A percentile compares a stretch with the other conserved stretches of the same genome.
phyloP scores from a whole-genome alignment of 2,329 filamentous ascomycete species.

The Nigrograna mackinnonii region DNA sequence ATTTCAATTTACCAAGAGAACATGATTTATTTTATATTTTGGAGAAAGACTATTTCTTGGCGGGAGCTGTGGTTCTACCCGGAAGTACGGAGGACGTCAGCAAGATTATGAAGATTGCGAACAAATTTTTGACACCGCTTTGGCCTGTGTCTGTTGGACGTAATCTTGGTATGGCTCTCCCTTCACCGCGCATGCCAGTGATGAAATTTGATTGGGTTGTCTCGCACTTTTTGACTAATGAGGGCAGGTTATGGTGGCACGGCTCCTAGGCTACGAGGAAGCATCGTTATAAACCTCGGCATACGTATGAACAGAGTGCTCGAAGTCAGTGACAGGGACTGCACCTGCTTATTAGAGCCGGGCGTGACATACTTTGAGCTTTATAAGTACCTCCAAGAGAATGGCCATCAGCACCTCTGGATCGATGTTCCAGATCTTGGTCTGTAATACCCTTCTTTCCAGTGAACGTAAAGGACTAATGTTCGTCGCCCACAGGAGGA shows the following conservation, averaged over 20 bases:
- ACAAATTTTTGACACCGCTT: background rate
- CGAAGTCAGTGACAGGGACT: background rate
- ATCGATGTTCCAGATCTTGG: background rate
- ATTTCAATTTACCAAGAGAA: too few relatives aligned
- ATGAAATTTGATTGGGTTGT: too few relatives aligned
- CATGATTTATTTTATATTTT: too few relatives aligned
- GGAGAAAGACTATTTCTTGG: too few relatives aligned
- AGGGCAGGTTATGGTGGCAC: background rate
- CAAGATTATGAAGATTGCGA: background rate
- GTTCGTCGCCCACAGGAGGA: background rate
- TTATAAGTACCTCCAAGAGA: background rate
- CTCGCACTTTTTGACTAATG: background rate
- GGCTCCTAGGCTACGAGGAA: background rate
- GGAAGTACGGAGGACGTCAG: background rate
- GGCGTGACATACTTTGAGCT: constrained; percentile 1
- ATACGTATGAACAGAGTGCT: background rate
- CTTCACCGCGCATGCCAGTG: background rate
- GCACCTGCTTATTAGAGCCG: background rate
- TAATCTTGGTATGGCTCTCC: background rate
- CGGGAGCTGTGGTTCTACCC: too few relatives aligned
- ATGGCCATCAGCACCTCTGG: background rate
- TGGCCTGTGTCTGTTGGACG: background rate
- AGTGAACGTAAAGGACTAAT: background rate
- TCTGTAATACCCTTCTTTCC: background rate
- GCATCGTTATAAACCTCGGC: background rate